These are phyloP conservation scores for Leccinum fallax DNA, from an alignment of 1,284 basidiomycete species.

Conservation along the genomic window DNA sequence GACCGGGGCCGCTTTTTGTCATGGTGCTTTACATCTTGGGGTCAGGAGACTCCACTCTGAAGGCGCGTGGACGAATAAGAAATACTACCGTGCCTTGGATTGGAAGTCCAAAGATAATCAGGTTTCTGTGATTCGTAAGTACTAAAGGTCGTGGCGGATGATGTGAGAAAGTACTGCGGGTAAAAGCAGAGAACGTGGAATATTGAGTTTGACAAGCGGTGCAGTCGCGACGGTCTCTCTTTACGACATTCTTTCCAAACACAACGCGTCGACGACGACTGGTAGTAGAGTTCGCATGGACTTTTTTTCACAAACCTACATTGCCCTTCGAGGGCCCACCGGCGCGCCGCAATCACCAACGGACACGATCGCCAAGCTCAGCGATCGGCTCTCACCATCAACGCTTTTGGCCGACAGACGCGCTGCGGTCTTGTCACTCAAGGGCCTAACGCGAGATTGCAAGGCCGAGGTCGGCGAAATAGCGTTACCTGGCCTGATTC, in stretches of 20 bases:
- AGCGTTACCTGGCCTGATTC: conserved; percentile 76
- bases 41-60: background rate
- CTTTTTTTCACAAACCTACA: conserved; percentile 80
- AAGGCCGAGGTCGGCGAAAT: conserved; percentile 83
- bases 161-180: background rate
- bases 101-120: background rate
- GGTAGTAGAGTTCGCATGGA: conserved; percentile 52
- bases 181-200: background rate
- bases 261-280: background rate
- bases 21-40: conserved; percentile 8
- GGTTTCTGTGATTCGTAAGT: background rate
- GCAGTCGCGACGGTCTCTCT: background rate
- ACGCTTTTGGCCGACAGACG: conserved; percentile 88
- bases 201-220: background rate
- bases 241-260: background rate
- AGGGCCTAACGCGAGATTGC: conserved; percentile 90
- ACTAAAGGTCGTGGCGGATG: background rate
- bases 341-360: conserved; percentile 80
- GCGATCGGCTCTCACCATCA: conserved; percentile 85
- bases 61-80: background rate
- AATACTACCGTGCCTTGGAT: background rate
- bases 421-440: conserved; percentile 89
- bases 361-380: conserved; percentile 86
- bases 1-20: conserved; percentile 5
- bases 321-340: conserved; percentile 75